phyloP scores from a whole-genome alignment of 768 basidiomycete species.

The Psilocybe cubensis region DNA sequence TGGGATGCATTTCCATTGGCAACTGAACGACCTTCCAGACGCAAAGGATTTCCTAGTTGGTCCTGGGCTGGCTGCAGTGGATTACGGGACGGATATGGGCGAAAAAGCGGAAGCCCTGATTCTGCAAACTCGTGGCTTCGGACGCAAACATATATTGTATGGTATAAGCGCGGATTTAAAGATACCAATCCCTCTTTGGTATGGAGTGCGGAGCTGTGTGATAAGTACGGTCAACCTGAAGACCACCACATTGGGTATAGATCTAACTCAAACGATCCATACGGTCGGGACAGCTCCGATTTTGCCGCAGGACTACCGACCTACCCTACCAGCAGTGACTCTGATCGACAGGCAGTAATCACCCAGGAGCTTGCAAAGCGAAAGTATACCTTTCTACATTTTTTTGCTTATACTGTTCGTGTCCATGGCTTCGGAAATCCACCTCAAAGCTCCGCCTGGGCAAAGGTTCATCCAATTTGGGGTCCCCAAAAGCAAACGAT shows the following conservation, averaged over 20 bases:
- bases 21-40: neutral
- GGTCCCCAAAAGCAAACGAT: neutral
- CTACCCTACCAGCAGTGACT: neutral
- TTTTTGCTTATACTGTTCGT: neutral
- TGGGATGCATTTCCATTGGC: neutral
- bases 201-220: neutral
- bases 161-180: neutral
- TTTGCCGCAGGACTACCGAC: neutral
- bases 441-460: neutral
- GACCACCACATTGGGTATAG: neutral
- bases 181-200: neutral
- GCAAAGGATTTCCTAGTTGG: conserved; percentile 5
- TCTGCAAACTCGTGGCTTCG: neutral
- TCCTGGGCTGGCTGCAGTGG: conserved; percentile 7
- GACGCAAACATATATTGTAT: neutral
- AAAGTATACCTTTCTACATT: neutral
- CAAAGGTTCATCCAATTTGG: neutral
- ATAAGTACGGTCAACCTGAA: neutral
- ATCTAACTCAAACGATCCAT: neutral
- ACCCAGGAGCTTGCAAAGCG: neutral
- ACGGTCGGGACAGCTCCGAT: neutral
- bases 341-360: neutral
- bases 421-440: neutral
- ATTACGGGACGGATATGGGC: neutral
- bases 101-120: neutral